Evolutionary conservation across 192 early-diverging fungal species (phyloP).

Genomic region (Spinellus fusiger): DNA sequence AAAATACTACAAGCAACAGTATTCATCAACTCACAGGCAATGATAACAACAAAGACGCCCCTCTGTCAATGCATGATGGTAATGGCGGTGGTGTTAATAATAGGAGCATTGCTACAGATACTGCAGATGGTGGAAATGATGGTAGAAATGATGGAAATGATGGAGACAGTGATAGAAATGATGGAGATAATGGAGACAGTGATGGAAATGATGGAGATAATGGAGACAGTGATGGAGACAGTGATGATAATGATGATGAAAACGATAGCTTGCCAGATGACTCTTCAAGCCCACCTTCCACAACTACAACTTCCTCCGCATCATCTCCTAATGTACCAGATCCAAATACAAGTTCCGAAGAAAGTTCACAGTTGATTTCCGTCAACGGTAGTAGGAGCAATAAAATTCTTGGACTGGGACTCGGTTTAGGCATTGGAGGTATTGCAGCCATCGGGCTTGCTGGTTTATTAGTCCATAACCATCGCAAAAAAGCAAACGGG

Average conservation of each 20-base stretch:
- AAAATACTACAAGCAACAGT: neutral
- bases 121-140: no score
- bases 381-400: constrained; percentile 14
- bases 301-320: neutral
- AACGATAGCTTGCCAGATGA: neutral
- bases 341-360: neutral
- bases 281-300: neutral
- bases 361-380: neutral
- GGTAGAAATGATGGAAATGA: no score
- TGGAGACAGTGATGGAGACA: neutral
- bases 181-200: neutral
- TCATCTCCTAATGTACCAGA: neutral
- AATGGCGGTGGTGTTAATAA: no score
- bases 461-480: constrained; percentile 19
- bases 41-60: neutral
- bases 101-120: no score
- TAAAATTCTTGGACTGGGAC: constrained; percentile 20
- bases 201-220: neutral
- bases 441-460: constrained; percentile 30
- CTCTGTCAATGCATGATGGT: no score
- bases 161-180: neutral
- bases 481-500: constrained; percentile 2
- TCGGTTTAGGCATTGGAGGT: constrained; percentile 23
- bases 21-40: neutral
- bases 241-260: neutral